Evolutionary conservation across 768 basidiomycete genomes (phyloP).

Genomic region (Hypholoma sublateritium): DNA sequence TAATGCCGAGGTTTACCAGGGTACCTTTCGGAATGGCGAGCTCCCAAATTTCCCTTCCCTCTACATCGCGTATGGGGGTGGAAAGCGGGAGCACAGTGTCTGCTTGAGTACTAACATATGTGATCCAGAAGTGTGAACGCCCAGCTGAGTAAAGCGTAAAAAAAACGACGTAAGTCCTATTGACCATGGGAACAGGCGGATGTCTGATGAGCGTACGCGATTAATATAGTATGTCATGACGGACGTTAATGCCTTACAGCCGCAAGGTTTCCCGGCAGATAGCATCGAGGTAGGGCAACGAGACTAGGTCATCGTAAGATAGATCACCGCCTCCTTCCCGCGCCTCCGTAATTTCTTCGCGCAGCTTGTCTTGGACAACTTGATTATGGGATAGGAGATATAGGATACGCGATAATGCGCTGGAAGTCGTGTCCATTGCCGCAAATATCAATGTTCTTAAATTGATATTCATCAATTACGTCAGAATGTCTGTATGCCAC

Average conservation of each 20-base stretch:
- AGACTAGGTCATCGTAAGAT: conserved; percentile 35
- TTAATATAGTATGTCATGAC: neutral
- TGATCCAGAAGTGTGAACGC: neutral
- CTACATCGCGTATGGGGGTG: conserved; percentile 32
- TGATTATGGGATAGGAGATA: conserved; percentile 16
- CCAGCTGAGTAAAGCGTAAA: neutral
- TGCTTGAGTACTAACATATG: conserved; percentile 18
- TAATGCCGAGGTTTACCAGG: conserved; percentile 35
- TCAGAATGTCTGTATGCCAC: neutral
- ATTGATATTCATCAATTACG: neutral
- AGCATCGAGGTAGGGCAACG: conserved; percentile 34
- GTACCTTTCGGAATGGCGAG: conserved; percentile 42
- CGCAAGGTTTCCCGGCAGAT: conserved; percentile 37
- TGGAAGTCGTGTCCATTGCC: conserved; percentile 25
- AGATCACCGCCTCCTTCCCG: conserved; percentile 24
- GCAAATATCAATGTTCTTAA: conserved; percentile 24
- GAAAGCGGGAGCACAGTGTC: conserved; percentile 43
- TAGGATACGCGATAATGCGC: conserved; percentile 19
- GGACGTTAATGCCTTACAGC: conserved; percentile 20
- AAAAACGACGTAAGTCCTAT: neutral
- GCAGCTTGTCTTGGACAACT: conserved; percentile 22
- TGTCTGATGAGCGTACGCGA: neutral
- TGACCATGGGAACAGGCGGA: neutral
- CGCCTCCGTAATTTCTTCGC: conserved; percentile 21
- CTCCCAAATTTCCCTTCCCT: conserved; percentile 36